Conservation (phyloP, 805 yeast species). For the Ogataea trehalophila region DNA sequence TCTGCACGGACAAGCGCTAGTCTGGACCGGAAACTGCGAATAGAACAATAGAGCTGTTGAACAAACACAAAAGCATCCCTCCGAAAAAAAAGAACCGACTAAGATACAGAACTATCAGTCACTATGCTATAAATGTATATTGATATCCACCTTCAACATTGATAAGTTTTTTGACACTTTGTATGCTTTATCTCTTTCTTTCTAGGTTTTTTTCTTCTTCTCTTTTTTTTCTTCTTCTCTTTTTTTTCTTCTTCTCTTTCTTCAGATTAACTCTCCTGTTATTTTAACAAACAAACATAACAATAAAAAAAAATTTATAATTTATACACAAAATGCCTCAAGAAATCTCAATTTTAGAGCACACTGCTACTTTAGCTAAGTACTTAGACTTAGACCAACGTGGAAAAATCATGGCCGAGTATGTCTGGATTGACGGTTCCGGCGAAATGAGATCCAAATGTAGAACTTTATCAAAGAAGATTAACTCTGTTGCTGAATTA, state of each 20-base stretch:
- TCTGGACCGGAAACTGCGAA: no score
- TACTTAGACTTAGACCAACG: constrained; percentile 80
- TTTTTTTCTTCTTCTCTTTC: constrained; percentile 3
- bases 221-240: constrained; percentile 2
- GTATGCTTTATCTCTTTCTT: background rate
- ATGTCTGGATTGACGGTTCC: constrained; percentile 95
- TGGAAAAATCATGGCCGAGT: constrained; percentile 89
- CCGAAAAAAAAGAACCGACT: background rate
- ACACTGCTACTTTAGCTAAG: constrained; percentile 78
- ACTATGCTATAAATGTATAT: constrained; percentile 10
- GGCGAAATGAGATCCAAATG: constrained; percentile 93
- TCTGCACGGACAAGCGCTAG: no score
- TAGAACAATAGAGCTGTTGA: no score
- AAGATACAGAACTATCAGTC: background rate
- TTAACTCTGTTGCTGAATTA: constrained; percentile 72
- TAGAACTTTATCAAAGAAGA: constrained; percentile 70
- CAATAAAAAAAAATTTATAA: background rate
- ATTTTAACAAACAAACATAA: background rate
- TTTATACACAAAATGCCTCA: constrained; percentile 14
- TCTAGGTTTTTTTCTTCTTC: background rate
- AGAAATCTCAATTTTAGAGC: constrained; percentile 41
- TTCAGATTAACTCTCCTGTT: background rate
- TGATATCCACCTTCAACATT: constrained; percentile 7
- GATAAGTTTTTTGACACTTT: background rate
- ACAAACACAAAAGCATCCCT: background rate